Evolutionary conservation across 306 rosid genomes (phyloP), one percentile per base, ranked within the genome.

Genomic region (Pachyrhizus erosus): DNA sequence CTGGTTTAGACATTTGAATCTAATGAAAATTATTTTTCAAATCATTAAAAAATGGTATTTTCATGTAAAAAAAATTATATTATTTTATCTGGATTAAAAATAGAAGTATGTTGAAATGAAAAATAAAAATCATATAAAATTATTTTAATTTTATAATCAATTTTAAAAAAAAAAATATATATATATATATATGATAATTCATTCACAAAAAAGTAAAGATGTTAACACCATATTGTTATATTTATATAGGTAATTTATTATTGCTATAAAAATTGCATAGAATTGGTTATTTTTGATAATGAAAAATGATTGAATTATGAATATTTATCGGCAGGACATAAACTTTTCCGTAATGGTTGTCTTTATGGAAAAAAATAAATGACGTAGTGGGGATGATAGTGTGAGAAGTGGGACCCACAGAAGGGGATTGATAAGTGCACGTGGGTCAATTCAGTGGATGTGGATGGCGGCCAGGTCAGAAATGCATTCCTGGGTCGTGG

Each of bases 391-490:
- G 5, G 80, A 77, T 77, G 70, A 7, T 42, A 57, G 8, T 12
- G 33, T 42, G 26, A 1, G 4, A 46, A 31, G 69, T 51, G 58
- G 88, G 75, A 13, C 64, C 80, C 40, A 14, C 14, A 23, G 18
- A 58, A 40, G 74, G 58, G 82, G 55, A 20, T 29, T 39, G 70
- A 70, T 52, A 69, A 54, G 68, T n/a, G 73, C 94, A 90, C 97
- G 73, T 92, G 93, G 88, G 92, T 89, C 92, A 91, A 88, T 85
- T 42, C 65, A 23, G 42, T 40, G 76, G 86, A 73, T 60, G 88
- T 24, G 68, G 85, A 74, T 62, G 92, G 93, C 91, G 86, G 97
- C 91, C 84, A 61, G 67, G 91, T 93, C 88, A 87, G 49, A 83
- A 26, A 6, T 17, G 65, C 51, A 49, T 71, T 62, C 72, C 21